Base-by-base conservation (phyloP, 106 monocot genomes). In the Ottelia alismoides region DNA sequence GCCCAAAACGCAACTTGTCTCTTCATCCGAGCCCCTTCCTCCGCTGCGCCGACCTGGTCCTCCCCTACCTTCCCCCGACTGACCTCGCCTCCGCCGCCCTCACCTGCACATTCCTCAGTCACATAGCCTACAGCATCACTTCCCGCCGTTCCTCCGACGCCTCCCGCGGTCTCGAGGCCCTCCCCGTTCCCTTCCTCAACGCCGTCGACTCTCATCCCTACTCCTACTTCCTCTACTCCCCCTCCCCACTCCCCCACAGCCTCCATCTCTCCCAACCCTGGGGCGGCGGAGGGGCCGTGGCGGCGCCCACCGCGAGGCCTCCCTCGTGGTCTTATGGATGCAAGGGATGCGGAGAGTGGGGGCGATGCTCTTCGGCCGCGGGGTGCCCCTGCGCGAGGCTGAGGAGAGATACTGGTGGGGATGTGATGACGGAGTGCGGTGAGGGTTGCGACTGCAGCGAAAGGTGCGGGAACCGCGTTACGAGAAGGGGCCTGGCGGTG, bases 101-200 rank as follows among this genome's bases (percentile, higher is more conserved):
- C 45, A 53, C 60, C 52, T 70, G 61, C 55, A 53, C n/a, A 14
- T 4, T 47, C 61, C 53, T 70, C 61, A 47, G 45, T 54, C 46
- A 45, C 10, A 26, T 31, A 3, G 31, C 30, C 47, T 4, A 45
- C 11, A 23, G 30, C 46, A 25, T 70, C 0, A 61, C 54, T 27
- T 22, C 54, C 20, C 53, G 30, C 10, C 20, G 69, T 1, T 12
- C 45, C 27, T 61, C 61, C 45, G 69, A 70, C 25, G 69, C 69
- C 45, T 21, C 69, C 53, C 22, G 61, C 3, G 62, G 55, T 12
- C 61, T 61, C 28, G 69, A 70, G 62, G 9, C 7, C 35, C 69
- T 5, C 46, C 69, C 69, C n/a, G n/a, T 70, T 54, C 61, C 69
- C 53, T 70, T 70, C 61, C 51, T 7, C 14, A 53, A 43, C 45